Base-by-base conservation (phyloP, 345 rosid genomes). In the Murraya paniculata region DNA sequence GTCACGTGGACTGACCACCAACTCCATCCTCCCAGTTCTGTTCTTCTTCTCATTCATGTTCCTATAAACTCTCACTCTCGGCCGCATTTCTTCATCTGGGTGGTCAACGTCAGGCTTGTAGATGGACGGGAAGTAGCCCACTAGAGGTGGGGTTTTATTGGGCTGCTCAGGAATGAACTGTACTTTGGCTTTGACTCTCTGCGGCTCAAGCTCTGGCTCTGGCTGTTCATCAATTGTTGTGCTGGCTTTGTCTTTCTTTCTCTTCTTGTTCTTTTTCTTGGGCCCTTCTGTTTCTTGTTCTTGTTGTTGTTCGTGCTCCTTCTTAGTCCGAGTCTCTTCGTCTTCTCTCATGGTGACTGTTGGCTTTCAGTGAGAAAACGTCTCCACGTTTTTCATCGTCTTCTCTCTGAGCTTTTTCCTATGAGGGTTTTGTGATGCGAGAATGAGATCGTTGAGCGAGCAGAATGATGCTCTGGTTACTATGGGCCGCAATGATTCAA, bases 41-140 rank as follows among this genome's bases (percentile, higher is more conserved):
- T 9, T 79, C 86, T 78, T 80, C 21, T 65, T 75, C 72, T 83
- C 84, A 38, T 64, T 61, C 82, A 64, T 85, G 57, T 86, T 86
- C 80, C 82, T 87, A 45, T 84, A 90, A 69, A 92, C 86, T 58
- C 76, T 82, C 21, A 90, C 82, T 9, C 45, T 80, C 0, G 93
- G 87, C 27, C 45, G 36, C 48, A 56, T 58, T 28, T 25, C 80
- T 31, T 62, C 48, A 35, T 55, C 16, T 4, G 18, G 11, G 53
- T 77, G 64, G 39, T 58, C 77, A 14, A 72, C 64, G 36, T 7
- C 53, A 14, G 94, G 94, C 75, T 85, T 81, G 82, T 85, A 95
- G n/a, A 91, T 90, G 64, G 93, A 88, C 16, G 96, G 86, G 87
- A 93, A 91, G 79, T 95, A 95, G 19, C 91, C 98, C 10, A 91